Conservation (phyloP, 2,329 filamentous ascomycete genomes). For the Sporothrix luriei region DNA sequence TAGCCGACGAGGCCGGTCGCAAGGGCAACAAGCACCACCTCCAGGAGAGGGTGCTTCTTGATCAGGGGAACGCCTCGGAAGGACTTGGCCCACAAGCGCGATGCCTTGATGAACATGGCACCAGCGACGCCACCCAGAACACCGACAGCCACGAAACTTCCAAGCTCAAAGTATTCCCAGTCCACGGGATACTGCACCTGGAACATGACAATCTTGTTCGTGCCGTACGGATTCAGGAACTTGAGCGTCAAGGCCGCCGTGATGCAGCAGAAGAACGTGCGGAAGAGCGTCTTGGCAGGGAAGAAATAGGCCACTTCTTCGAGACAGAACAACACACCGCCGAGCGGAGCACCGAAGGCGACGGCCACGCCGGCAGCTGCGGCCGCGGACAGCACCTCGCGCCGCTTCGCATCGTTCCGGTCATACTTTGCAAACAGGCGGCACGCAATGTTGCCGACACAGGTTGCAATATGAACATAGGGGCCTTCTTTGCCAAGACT, state of each 20-base stretch:
- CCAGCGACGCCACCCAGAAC: slow-evolving; percentile 81
- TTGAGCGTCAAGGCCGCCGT: slow-evolving; percentile 88
- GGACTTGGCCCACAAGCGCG: slow-evolving; percentile 81
- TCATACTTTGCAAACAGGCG: slow-evolving; percentile 95
- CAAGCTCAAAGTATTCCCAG: slow-evolving; percentile 92
- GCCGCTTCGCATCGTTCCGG: slow-evolving; percentile 87
- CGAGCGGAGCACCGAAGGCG: slow-evolving; percentile 84
- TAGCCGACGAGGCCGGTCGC: slow-evolving; percentile 84
- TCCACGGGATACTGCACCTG: slow-evolving; percentile 87
- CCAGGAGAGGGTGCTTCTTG: slow-evolving; percentile 80
- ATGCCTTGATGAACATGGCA: slow-evolving; percentile 95
- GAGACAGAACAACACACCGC: slow-evolving; percentile 87
- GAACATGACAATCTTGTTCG: slow-evolving; percentile 94
- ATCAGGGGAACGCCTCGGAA: slow-evolving; percentile 81
- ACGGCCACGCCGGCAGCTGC: slow-evolving; percentile 91
- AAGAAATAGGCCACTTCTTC: slow-evolving; percentile 98
- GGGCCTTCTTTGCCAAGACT: slow-evolving; percentile 94
- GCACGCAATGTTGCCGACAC: slow-evolving; percentile 92
- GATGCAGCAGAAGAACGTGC: slow-evolving; percentile 98
- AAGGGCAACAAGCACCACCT: slow-evolving; percentile 84
- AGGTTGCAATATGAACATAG: slow-evolving; percentile 96
- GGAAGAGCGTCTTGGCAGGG: slow-evolving; percentile 92
- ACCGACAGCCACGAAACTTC: slow-evolving; percentile 82
- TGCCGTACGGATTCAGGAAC: slow-evolving; percentile 94
- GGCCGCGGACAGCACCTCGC: slow-evolving; percentile 90